A percentile compares a stretch with the other conserved stretches of the same genome.
These are phyloP conservation scores for Zoysia matrella DNA, from an alignment of 202 grass and related monocot species.

Conservation along the genomic window DNA sequence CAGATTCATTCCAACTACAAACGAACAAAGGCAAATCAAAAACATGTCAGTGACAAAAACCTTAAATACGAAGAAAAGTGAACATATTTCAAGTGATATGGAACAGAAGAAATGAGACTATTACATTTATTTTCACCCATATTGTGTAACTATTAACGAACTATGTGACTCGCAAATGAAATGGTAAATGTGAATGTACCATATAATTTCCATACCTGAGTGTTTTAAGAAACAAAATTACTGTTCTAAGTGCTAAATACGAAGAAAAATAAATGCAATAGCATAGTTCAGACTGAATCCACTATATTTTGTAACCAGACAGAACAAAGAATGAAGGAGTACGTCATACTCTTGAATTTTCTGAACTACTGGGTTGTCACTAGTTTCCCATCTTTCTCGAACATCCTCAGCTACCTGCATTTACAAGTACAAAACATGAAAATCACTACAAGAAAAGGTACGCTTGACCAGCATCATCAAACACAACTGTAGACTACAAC, in stretches of 20 bases:
- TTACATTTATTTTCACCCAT: slow-evolving; percentile 23
- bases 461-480: slow-evolving; percentile 21
- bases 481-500: not conserved
- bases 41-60: slow-evolving; percentile 5
- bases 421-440: slow-evolving; percentile 25
- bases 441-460: slow-evolving; percentile 4
- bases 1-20: slow-evolving; percentile 93
- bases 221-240: slow-evolving; percentile 17
- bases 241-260: not conserved
- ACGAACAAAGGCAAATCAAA: slow-evolving; percentile 30
- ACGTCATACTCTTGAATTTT: slow-evolving; percentile 96
- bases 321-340: slow-evolving; percentile 11
- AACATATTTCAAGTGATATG: slow-evolving; percentile 2
- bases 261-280: slow-evolving; percentile 27
- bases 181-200: slow-evolving; percentile 32
- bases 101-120: slow-evolving; percentile 14
- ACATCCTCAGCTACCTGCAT: slow-evolving; percentile 92
- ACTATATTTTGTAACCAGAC: slow-evolving; percentile 29
- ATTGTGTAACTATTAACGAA: not conserved
- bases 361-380: slow-evolving; percentile 95
- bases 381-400: slow-evolving; percentile 92
- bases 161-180: not conserved
- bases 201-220: not conserved
- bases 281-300: slow-evolving; percentile 14
- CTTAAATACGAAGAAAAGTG: slow-evolving; percentile 24